phyloP scores from a whole-genome alignment of 768 basidiomycete genomes.

The Tylopilus subfusipes region DNA sequence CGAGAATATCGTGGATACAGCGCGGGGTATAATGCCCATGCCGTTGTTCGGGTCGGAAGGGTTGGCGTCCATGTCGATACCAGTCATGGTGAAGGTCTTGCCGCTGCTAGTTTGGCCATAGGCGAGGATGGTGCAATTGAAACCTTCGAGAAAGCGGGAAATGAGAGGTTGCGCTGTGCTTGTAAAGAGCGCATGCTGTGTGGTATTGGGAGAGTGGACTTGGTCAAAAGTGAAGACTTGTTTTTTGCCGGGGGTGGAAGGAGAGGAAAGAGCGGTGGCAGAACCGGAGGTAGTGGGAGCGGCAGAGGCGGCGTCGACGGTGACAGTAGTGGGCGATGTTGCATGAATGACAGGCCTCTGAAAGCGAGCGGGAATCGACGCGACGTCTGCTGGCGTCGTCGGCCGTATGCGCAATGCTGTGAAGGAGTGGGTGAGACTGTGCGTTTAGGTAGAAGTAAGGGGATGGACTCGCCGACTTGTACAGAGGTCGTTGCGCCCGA shows the following conservation, averaged over 20 bases:
- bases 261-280: slow-evolving; percentile 45
- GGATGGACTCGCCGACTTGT: slow-evolving; percentile 78
- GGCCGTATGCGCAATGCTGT: slow-evolving; percentile 89
- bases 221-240: slow-evolving; percentile 92
- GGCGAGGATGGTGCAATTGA: slow-evolving; percentile 76
- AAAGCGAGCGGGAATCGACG: slow-evolving; percentile 89
- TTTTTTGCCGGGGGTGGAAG: slow-evolving; percentile 61
- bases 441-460: not conserved
- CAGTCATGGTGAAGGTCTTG: slow-evolving; percentile 87
- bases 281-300: slow-evolving; percentile 49
- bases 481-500: slow-evolving; percentile 73
- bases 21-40: slow-evolving; percentile 95
- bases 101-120: slow-evolving; percentile 35
- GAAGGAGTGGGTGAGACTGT: too few relatives aligned
- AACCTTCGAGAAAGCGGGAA: slow-evolving; percentile 85
- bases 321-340: slow-evolving; percentile 65
- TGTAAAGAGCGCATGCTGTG: slow-evolving; percentile 83
- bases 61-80: slow-evolving; percentile 85
- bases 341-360: slow-evolving; percentile 87
- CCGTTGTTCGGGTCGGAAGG: slow-evolving; percentile 76
- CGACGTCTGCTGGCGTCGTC: slow-evolving; percentile 75
- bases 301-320: slow-evolving; percentile 70
- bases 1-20: slow-evolving; percentile 85
- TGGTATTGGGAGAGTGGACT: slow-evolving; percentile 81
- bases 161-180: slow-evolving; percentile 82